A percentile compares a stretch with the other conserved stretches of the same genome.
These are phyloP conservation scores for Mucor sp. DNA, from an alignment of 371 early-diverging fungal species.

Conservation along the genomic window DNA sequence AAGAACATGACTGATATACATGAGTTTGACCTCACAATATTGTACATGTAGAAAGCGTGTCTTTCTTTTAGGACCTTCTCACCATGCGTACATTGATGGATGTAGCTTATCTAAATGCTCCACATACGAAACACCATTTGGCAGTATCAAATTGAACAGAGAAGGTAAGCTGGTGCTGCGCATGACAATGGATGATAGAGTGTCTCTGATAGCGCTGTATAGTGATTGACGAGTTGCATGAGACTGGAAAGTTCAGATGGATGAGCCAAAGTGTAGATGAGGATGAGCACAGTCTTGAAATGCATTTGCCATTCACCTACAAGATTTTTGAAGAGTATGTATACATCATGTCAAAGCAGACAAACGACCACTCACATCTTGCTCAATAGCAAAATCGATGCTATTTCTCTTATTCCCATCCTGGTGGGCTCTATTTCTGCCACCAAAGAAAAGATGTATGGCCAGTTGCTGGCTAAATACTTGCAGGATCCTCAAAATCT, in stretches of 20 bases:
- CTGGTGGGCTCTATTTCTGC: conserved; percentile 77
- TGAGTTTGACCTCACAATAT: too few species aligned
- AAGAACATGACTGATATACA: too few species aligned
- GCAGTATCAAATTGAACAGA: conserved; percentile 72
- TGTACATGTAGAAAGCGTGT: conserved; percentile 66
- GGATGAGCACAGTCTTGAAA: conserved; percentile 94
- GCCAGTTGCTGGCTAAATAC: conserved; percentile 70
- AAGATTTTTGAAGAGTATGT: conserved; percentile 72
- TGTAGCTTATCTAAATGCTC: conserved; percentile 78
- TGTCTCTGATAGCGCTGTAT: neutral
- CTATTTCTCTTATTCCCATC: conserved; percentile 80
- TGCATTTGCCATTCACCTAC: conserved; percentile 90
- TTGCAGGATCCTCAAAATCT: conserved; percentile 67
- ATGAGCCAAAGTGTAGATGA: conserved; percentile 77
- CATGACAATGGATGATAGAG: neutral
- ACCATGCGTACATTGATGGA: conserved; percentile 80
- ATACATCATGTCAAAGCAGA: neutral
- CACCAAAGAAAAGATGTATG: conserved; percentile 64
- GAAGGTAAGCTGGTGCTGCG: conserved; percentile 32
- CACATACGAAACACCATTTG: conserved; percentile 86
- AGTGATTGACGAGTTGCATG: conserved; percentile 57
- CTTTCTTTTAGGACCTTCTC: conserved; percentile 92
- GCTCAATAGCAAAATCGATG: conserved; percentile 43
- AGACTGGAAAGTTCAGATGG: conserved; percentile 65
- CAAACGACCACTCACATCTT: neutral